phyloP scores from a whole-genome alignment of 306 rosid species.

The Prunus kanzakura region DNA sequence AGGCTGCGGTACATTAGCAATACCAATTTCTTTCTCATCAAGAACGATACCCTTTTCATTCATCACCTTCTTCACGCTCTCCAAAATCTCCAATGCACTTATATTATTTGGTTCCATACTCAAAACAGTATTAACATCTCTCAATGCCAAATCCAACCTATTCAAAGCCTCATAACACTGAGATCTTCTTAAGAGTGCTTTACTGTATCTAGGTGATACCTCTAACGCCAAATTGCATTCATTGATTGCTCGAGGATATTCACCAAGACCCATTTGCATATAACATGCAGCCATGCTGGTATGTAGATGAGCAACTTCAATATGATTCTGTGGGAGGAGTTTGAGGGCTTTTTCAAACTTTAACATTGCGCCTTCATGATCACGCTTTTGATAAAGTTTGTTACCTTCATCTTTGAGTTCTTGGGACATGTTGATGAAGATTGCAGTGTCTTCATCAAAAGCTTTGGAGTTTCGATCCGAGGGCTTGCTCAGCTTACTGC shows the following conservation, averaged over 20 bases:
- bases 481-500: constrained; percentile 31
- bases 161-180: constrained; percentile 71
- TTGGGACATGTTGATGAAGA: constrained; percentile 86
- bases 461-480: constrained; percentile 48
- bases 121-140: constrained; percentile 64
- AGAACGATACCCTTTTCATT: constrained; percentile 54
- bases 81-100: constrained; percentile 63
- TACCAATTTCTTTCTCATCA: constrained; percentile 63
- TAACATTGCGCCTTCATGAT: constrained; percentile 73
- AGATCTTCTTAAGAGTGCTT: constrained; percentile 63
- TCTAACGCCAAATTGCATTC: constrained; percentile 76
- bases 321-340: constrained; percentile 65
- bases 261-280: constrained; percentile 82
- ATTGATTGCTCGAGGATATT: constrained; percentile 75
- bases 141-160: constrained; percentile 75
- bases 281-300: constrained; percentile 73
- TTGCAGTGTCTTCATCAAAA: constrained; percentile 74
- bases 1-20: constrained; percentile 38
- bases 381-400: constrained; percentile 62
- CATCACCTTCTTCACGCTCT: constrained; percentile 49
- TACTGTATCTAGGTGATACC: constrained; percentile 62
- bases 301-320: constrained; percentile 74
- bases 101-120: constrained; percentile 62
- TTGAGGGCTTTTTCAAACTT: constrained; percentile 80
- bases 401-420: constrained; percentile 80